These are phyloP conservation scores for Hyphopichia homilentoma DNA, from an alignment of 805 yeast species.

Conservation along the genomic window DNA sequence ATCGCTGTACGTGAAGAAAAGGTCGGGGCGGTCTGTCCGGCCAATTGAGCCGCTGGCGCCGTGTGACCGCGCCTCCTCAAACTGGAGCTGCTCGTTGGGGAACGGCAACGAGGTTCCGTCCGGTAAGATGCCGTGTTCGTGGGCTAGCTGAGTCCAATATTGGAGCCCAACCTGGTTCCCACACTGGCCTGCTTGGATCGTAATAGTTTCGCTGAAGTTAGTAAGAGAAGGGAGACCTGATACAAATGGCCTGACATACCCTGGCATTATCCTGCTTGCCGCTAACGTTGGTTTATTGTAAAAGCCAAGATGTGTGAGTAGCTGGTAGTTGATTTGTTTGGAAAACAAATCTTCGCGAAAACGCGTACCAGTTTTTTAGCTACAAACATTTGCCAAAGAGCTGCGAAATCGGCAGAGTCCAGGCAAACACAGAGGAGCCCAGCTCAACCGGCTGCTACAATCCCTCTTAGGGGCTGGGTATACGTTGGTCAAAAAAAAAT, in stretches of 20 bases:
- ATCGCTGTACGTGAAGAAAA: conserved; percentile 77
- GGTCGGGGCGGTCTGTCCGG: conserved; percentile 68
- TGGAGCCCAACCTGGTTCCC: conserved; percentile 94
- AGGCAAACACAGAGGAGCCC: too few relatives aligned
- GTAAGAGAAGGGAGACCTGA: not conserved
- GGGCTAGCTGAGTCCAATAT: conserved; percentile 86
- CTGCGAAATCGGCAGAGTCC: too few relatives aligned
- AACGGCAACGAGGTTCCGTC: conserved; percentile 53
- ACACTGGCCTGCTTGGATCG: conserved; percentile 85
- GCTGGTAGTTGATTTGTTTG: too few relatives aligned
- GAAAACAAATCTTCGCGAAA: too few relatives aligned
- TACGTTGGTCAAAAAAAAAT: too few relatives aligned
- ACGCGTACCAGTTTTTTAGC: too few relatives aligned
- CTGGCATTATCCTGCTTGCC: too few relatives aligned
- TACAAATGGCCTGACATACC: not conserved
- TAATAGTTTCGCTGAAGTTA: conserved; percentile 57
- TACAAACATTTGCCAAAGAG: too few relatives aligned
- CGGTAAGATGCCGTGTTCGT: conserved; percentile 77
- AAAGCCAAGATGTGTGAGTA: too few relatives aligned
- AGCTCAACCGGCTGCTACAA: too few relatives aligned
- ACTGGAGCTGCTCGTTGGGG: conserved; percentile 20
- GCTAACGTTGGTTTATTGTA: too few relatives aligned
- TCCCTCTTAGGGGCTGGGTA: too few relatives aligned
- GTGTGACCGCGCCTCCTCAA: conserved; percentile 8
- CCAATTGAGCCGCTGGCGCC: conserved; percentile 9